Percentiles rank a stretch among this genome's conserved stretches.
These are phyloP conservation scores for Primulina eburnea DNA, from an alignment of 257 asterid genomes.

Conservation along the genomic window DNA sequence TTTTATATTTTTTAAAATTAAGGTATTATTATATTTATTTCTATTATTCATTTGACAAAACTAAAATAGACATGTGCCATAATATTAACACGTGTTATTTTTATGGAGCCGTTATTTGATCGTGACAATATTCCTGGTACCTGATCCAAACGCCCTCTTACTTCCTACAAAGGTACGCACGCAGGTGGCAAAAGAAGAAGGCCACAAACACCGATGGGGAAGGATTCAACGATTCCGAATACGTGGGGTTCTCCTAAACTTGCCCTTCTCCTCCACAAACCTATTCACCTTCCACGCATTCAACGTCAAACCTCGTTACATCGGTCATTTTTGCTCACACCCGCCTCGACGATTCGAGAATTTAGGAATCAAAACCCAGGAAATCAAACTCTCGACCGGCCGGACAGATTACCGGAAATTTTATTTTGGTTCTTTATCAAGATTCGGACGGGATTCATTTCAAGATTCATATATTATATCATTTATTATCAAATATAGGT, in stretches of 20 bases:
- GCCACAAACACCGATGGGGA: constrained; percentile 41
- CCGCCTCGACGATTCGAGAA: constrained; percentile 14
- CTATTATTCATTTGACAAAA: too few relatives aligned
- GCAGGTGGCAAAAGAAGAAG: not conserved
- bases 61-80: too few relatives aligned
- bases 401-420: constrained; percentile 5
- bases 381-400: constrained; percentile 7
- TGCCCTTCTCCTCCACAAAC: constrained; percentile 42
- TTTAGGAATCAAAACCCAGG: constrained; percentile 28
- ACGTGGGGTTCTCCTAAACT: constrained; percentile 46
- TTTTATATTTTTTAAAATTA: too few relatives aligned
- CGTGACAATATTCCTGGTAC: not conserved
- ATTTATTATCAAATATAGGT: constrained; percentile 2
- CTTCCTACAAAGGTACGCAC: not conserved
- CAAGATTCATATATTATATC: not conserved
- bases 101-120: not conserved
- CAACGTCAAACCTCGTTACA: constrained; percentile 32
- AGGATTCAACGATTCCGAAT: constrained; percentile 61
- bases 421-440: not conserved
- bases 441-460: constrained; percentile 24
- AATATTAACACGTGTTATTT: too few relatives aligned
- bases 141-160: not conserved
- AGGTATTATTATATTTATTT: too few relatives aligned
- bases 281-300: constrained; percentile 37
- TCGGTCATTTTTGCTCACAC: constrained; percentile 30